Evolutionary conservation across 371 early-diverging fungal genomes (phyloP).

Genomic region (Capillidium rhysosporum): DNA sequence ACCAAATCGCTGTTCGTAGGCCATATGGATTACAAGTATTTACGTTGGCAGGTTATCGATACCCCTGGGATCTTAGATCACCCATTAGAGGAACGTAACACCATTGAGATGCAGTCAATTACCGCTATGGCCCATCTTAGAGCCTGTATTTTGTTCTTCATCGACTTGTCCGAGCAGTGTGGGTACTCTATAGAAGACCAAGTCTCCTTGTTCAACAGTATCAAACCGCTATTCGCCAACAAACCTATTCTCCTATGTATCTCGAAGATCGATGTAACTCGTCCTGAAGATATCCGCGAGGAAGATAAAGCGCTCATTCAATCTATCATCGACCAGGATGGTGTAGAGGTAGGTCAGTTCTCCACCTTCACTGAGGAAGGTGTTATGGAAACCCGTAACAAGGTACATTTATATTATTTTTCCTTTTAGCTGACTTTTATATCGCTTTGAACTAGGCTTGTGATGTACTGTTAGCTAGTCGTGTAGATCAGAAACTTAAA

Average conservation of each 20-base stretch:
- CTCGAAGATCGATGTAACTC: conserved; percentile 92
- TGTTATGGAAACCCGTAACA: conserved; percentile 86
- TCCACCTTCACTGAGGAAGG: conserved; percentile 86
- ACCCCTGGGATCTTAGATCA: conserved; percentile 99
- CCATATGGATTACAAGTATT: conserved; percentile 99
- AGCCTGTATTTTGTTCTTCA: conserved; percentile 95
- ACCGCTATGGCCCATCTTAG: conserved; percentile 99
- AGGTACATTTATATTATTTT: conserved; percentile 6
- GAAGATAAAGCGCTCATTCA: conserved; percentile 58
- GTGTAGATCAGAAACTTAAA: conserved; percentile 92
- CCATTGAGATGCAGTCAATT: conserved; percentile 99
- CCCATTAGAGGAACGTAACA: conserved; percentile 98
- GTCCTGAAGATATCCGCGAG: conserved; percentile 54
- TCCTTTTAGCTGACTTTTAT: background rate
- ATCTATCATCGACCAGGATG: conserved; percentile 42
- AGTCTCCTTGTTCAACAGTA: conserved; percentile 77
- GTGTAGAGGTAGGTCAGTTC: conserved; percentile 58
- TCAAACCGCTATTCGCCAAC: conserved; percentile 97
- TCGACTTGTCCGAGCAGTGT: conserved; percentile 98
- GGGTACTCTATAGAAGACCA: conserved; percentile 96
- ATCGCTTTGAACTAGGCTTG: conserved; percentile 36
- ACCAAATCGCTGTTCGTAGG: conserved; percentile 99
- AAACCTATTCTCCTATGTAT: conserved; percentile 94
- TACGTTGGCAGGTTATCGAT: conserved; percentile 99
- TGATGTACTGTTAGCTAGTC: conserved; percentile 73